Percentiles rank a stretch among this genome's conserved stretches.
Conservation (phyloP, 371 early-diverging fungal genomes). For the Amoeboaphelidium protococcarum region DNA sequence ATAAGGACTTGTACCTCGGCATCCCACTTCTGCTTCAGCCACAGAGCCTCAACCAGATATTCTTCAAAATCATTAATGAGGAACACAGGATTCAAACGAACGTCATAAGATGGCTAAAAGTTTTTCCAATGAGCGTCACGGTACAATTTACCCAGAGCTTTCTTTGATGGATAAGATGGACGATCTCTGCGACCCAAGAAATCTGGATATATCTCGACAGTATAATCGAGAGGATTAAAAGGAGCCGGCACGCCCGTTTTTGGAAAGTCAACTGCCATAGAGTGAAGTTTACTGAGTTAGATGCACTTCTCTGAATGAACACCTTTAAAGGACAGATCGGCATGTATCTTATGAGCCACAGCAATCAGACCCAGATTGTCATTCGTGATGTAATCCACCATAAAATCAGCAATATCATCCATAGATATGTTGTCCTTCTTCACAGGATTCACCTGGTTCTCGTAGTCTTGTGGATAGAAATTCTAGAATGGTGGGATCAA, state of each 20-base stretch:
- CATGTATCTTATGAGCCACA: constrained; percentile 36
- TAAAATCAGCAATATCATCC: constrained; percentile 29
- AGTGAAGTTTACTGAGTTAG: constrained; percentile 33
- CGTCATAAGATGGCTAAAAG: background rate
- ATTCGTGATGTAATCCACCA: constrained; percentile 37
- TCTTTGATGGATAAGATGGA: constrained; percentile 21
- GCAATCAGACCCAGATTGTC: constrained; percentile 50
- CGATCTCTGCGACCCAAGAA: constrained; percentile 44
- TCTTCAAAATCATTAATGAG: constrained; percentile 21
- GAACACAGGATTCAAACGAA: constrained; percentile 18
- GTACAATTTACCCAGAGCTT: constrained; percentile 33
- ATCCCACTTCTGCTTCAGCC: constrained; percentile 17
- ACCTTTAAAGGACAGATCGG: constrained; percentile 23
- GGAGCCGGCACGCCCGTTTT: constrained; percentile 30
- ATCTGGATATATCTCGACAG: constrained; percentile 32
- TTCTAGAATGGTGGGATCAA: constrained; percentile 21
- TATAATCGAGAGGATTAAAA: constrained; percentile 4
- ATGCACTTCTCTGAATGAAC: constrained; percentile 24
- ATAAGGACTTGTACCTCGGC: constrained; percentile 21
- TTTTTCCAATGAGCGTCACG: constrained; percentile 8
- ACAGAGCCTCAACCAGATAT: constrained; percentile 24
- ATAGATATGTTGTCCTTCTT: constrained; percentile 19
- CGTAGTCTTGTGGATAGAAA: constrained; percentile 30
- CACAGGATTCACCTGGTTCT: constrained; percentile 8
- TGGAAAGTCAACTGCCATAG: constrained; percentile 34